Base-by-base conservation (phyloP, 1,284 basidiomycete species). In the Coniferiporia weirii region DNA sequence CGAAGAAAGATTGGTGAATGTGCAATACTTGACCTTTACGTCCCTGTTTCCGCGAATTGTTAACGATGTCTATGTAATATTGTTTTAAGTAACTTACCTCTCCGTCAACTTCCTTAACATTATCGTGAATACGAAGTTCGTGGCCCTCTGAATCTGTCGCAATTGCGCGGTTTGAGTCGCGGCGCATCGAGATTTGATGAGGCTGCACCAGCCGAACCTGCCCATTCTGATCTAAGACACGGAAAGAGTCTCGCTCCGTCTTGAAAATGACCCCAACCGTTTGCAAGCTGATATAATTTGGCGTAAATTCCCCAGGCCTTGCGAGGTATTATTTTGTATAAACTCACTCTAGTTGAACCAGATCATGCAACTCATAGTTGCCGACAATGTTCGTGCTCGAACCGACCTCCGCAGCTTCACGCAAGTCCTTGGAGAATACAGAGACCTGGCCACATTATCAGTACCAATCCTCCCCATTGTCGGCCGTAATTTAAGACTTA, bases 261-360 rank as follows among this genome's bases (percentile, higher is more conserved):
- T 97, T 97, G 82, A 91, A 97, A 66, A 99, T 96, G 61, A 99
- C 94, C 70, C 95, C 96, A 27, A 95, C 93, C 1, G 95, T 97
- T 71, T 94, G 91, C 38, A 87, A 81, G 72, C 93, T 95, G 64
- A 17, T 27, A 44, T 56, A 59, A 15, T 54, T 51, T 44, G 51
- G 15, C n/a, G 34, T 52, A 43, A 46, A 27, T 27, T 27, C 27
- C 27, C 3, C 5, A 27, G 27, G 19, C n/a, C 32, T 52, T 9
- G 15, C 27, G 19, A 27, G 51, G 34, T 27, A 3, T n/a, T 20
- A 54, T n/a, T 43, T 20, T 36, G 27, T 57, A n/a, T 13, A 57
- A 9, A 79, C 91, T 66, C 71, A 95, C 93, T 98, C 96, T 20
- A 99, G 82, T 77, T 97, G 94, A 40, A 99, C 95, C 51, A 99